These are phyloP conservation scores for Raffaelea arxii DNA, from an alignment of 2,329 filamentous ascomycete genomes.

Conservation along the genomic window DNA sequence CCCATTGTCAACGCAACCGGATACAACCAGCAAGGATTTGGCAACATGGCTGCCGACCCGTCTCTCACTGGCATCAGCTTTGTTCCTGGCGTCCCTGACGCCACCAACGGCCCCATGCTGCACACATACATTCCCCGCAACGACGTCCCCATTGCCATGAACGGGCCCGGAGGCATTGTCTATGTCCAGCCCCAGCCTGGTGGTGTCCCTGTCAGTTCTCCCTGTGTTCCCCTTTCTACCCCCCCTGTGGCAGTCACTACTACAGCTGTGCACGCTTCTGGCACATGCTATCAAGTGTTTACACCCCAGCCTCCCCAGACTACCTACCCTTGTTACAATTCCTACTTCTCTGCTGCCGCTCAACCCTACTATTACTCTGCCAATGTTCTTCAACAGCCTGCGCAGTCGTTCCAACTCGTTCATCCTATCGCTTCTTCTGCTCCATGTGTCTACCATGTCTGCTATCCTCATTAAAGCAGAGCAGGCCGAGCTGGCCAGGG, in stretches of 20 bases:
- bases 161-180: conserved; percentile 6
- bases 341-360: no score
- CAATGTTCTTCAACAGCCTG: conserved; percentile 5
- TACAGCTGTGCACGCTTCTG: no score
- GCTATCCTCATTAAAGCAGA: no score
- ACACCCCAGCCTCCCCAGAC: not conserved
- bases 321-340: not conserved
- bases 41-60: conserved; percentile 4
- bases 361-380: conserved; percentile 3
- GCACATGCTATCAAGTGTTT: not conserved
- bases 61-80: conserved; percentile 35
- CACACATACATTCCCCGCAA: conserved; percentile 47
- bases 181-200: conserved; percentile 8
- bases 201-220: conserved; percentile 10
- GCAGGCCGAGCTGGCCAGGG: no score
- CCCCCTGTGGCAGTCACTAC: not conserved
- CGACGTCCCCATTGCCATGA: conserved; percentile 27
- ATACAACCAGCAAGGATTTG: conserved; percentile 17
- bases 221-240: not conserved
- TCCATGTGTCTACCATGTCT: no score
- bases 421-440: no score
- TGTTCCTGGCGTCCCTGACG: conserved; percentile 50
- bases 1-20: not conserved
- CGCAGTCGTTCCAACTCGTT: no score
- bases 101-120: conserved; percentile 42